A percentile compares a stretch with the other conserved stretches of the same genome.
These are phyloP conservation scores for Phytophthora ramorum DNA, from an alignment of 352 stramenopile genomes.

Conservation along the genomic window DNA sequence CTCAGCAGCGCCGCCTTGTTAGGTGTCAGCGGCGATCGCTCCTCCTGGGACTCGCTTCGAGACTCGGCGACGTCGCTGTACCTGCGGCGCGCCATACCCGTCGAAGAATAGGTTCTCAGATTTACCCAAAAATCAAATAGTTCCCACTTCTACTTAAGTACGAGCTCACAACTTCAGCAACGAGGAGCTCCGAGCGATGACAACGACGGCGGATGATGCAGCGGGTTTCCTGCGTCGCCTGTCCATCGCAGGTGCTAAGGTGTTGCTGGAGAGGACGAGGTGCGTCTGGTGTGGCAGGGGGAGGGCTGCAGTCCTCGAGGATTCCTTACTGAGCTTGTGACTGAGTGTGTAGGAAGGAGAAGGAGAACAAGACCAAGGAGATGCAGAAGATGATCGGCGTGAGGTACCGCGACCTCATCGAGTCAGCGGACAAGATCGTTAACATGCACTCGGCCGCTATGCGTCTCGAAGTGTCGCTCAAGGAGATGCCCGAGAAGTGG, in stretches of 20 bases:
- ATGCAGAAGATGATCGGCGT: slow-evolving; percentile 95
- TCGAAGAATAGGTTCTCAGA: slow-evolving; percentile 1
- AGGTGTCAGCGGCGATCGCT: slow-evolving; percentile 24
- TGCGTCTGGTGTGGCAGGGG: slow-evolving; percentile 27
- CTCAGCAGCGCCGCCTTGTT: slow-evolving; percentile 33
- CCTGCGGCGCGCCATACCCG: slow-evolving; percentile 9
- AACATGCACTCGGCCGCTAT: slow-evolving; percentile 91
- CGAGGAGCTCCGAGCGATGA: slow-evolving; percentile 1
- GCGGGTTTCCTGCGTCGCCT: slow-evolving; percentile 80
- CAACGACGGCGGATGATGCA: slow-evolving; percentile 24
- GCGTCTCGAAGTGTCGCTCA: slow-evolving; percentile 78
- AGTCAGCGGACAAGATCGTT: slow-evolving; percentile 93
- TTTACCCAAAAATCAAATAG: neutral
- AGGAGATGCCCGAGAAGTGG: slow-evolving; percentile 89
- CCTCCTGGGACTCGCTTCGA: slow-evolving; percentile 30
- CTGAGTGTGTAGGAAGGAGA: slow-evolving; percentile 64
- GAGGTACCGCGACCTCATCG: slow-evolving; percentile 93
- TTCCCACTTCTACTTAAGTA: slow-evolving; percentile 22
- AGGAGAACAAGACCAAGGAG: slow-evolving; percentile 88
- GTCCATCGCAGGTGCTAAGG: slow-evolving; percentile 85
- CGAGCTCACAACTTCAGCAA: slow-evolving; percentile 14
- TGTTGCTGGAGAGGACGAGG: slow-evolving; percentile 81
- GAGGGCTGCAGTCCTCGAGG: neutral
- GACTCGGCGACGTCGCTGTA: slow-evolving; percentile 17
- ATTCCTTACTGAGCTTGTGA: neutral